These are phyloP conservation scores for Phyllosticta paracitricarpa DNA, from an alignment of 2,329 filamentous ascomycete genomes.

Conservation along the genomic window DNA sequence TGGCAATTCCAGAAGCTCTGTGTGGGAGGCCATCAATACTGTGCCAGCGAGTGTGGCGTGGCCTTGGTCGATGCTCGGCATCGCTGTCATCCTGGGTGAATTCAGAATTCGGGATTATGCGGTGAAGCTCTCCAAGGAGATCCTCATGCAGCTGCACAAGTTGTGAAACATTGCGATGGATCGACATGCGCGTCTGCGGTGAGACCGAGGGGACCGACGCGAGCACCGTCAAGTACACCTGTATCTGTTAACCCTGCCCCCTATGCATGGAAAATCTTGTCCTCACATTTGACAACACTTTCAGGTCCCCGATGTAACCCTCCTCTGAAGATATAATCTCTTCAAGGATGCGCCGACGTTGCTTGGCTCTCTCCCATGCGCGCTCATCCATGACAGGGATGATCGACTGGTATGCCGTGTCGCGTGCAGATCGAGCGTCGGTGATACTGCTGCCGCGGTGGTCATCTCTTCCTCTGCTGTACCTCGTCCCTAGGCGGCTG, in stretches of 20 bases:
- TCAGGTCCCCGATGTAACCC: slow-evolving; percentile 77
- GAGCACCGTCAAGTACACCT: slow-evolving; percentile 47
- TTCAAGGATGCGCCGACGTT: slow-evolving; percentile 70
- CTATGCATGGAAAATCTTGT: background rate
- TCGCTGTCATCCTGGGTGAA: slow-evolving; percentile 24
- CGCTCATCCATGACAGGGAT: slow-evolving; percentile 48
- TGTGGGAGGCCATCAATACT: slow-evolving; percentile 37
- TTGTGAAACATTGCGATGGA: slow-evolving; percentile 68
- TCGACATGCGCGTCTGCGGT: slow-evolving; percentile 56
- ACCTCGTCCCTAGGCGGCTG: slow-evolving; percentile 44
- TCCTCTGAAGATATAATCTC: slow-evolving; percentile 82
- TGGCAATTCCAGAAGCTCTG: slow-evolving; percentile 25
- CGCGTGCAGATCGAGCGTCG: slow-evolving; percentile 48
- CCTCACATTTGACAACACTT: slow-evolving; percentile 72
- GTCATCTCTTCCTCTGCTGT: slow-evolving; percentile 36
- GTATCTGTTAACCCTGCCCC: background rate
- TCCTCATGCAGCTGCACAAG: slow-evolving; percentile 78
- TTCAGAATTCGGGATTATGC: slow-evolving; percentile 56
- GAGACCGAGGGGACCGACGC: slow-evolving; percentile 59
- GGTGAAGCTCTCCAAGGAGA: slow-evolving; percentile 65
- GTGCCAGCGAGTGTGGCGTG: slow-evolving; percentile 38
- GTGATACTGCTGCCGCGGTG: slow-evolving; percentile 51
- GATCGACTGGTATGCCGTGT: slow-evolving; percentile 42
- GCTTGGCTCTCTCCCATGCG: slow-evolving; percentile 60
- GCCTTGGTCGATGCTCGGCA: slow-evolving; percentile 16